A percentile compares a stretch with the other conserved stretches of the same genome.
These are phyloP conservation scores for Candida tropicalis DNA, from an alignment of 1,139 yeast species.

Conservation along the genomic window DNA sequence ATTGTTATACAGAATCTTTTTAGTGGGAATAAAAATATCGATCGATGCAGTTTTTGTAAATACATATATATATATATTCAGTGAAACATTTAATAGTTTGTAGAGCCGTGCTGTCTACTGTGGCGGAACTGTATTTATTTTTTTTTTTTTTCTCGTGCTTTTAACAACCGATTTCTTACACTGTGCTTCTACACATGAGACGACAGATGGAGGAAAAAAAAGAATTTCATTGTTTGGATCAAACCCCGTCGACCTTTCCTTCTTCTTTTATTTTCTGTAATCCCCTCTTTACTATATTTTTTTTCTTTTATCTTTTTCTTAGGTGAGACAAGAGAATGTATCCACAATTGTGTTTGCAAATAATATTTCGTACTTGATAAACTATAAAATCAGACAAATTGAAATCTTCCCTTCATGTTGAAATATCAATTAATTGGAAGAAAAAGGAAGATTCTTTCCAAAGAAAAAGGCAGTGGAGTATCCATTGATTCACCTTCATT, in stretches of 20 bases:
- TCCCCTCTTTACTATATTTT: too few relatives aligned
- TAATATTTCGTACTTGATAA: too few relatives aligned
- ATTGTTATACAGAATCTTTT: conserved; percentile 38
- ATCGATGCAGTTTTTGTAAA: too few relatives aligned
- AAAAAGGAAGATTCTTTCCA: conserved; percentile 18
- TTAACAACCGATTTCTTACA: not conserved
- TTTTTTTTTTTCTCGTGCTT: not conserved
- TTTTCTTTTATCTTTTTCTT: not conserved
- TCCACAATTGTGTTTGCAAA: too few relatives aligned
- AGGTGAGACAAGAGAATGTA: too few relatives aligned
- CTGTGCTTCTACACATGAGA: too few relatives aligned
- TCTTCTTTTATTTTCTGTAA: too few relatives aligned
- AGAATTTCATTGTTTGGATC: not conserved
- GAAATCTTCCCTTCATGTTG: conserved; percentile 20
- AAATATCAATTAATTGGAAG: conserved; percentile 45
- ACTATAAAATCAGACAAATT: too few relatives aligned
- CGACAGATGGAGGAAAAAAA: too few relatives aligned
- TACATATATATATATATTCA: too few relatives aligned
- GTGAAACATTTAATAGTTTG: too few relatives aligned
- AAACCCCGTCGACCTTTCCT: not conserved
- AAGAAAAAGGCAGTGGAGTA: conserved; percentile 20
- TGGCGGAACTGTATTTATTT: not conserved
- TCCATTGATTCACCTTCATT: conserved; percentile 32
- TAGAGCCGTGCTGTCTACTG: too few relatives aligned
- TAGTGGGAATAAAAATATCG: conserved; percentile 14